Percentiles rank a stretch among this genome's conserved stretches.
Evolutionary conservation across 2,329 filamentous ascomycete species (phyloP).

Genomic region (Neophaeococcomyces aloes): DNA sequence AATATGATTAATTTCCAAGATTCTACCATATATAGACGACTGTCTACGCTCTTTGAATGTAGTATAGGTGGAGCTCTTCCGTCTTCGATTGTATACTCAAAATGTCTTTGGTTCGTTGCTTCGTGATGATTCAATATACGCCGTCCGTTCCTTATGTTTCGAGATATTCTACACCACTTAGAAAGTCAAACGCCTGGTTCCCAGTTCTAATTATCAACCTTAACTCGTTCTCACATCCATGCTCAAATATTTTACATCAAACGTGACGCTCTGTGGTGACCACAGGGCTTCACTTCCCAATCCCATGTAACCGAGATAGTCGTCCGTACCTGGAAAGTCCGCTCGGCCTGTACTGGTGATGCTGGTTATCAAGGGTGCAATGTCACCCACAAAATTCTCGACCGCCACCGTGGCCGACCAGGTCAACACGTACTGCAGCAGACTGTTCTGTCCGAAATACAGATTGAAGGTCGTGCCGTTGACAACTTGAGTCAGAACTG

Average conservation of each 20-base stretch:
- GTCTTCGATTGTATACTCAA: too few species aligned
- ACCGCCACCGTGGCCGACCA: constrained; percentile 35
- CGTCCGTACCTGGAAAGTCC: constrained; percentile 30
- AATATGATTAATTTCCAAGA: too few species aligned
- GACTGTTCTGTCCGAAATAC: constrained; percentile 33
- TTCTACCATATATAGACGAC: too few species aligned
- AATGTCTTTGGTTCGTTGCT: too few species aligned
- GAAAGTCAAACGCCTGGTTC: too few species aligned
- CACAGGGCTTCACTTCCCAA: constrained; percentile 45
- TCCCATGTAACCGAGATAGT: constrained; percentile 44
- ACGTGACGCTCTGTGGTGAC: constrained; percentile 37
- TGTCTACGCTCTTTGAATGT: too few species aligned
- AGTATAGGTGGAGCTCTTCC: too few species aligned
- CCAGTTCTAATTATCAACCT: too few species aligned
- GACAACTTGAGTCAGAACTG: constrained; percentile 29
- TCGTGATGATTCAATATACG: too few species aligned
- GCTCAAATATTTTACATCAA: constrained; percentile 31
- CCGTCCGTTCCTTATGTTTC: too few species aligned
- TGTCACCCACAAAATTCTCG: constrained; percentile 38
- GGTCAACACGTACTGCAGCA: constrained; percentile 40
- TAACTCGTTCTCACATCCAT: constrained; percentile 15
- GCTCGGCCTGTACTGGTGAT: constrained; percentile 28
- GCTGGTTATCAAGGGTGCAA: constrained; percentile 36
- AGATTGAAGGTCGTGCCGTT: constrained; percentile 37
- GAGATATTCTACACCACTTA: too few species aligned